Evolutionary conservation across 257 asterid species (phyloP), one percentile per base, ranked within the genome.

Genomic region (Ilex asprella): DNA sequence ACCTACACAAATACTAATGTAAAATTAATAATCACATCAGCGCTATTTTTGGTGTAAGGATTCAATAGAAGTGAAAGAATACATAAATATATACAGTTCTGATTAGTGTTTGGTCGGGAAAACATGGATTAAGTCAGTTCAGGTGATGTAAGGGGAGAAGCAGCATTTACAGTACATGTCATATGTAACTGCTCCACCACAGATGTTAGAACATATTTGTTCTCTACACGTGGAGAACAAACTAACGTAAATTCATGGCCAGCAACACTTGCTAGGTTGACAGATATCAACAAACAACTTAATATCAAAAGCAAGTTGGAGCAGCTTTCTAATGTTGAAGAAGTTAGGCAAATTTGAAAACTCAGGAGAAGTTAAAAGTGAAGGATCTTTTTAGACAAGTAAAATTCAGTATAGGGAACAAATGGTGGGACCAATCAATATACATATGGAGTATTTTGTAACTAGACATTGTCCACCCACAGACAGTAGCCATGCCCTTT

Each of bases 1-100:
- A 64, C 97, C 98, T 91, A 67, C 72, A 77, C 61, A 58, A 29
- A 64, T 67, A 57, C 57, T 15, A 44, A 46, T 53, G 57, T 15
- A 7, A 16, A 53, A 53, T 16, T 6, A 15, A 14, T 51, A n/a
- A 29, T 16, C 31, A 49, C 56, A 6, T 11, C 16, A 12, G 31
- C 29, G 16, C 58, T 31, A 53, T 4, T 6, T 7, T 8, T 21
- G 8, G 30, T 14, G 30, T 0, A 53, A 53, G 14, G 41, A 7
- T 35, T 35, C 5, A 35, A 7, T 35, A 35, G 41, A 35, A 35
- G 5, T 35, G 8, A 3, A 7, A 5, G 8, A 35, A 35, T 35
- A 35, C 8, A 35, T 3, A 7, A n/a, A 14, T 15, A 15, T 15
- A 21, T 53, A 53, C 30, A 53, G 2, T 6, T 29, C 10, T 3